These are phyloP conservation scores for Neurospora pannonica DNA, from an alignment of 495 filamentous ascomycete genomes.

Conservation along the genomic window DNA sequence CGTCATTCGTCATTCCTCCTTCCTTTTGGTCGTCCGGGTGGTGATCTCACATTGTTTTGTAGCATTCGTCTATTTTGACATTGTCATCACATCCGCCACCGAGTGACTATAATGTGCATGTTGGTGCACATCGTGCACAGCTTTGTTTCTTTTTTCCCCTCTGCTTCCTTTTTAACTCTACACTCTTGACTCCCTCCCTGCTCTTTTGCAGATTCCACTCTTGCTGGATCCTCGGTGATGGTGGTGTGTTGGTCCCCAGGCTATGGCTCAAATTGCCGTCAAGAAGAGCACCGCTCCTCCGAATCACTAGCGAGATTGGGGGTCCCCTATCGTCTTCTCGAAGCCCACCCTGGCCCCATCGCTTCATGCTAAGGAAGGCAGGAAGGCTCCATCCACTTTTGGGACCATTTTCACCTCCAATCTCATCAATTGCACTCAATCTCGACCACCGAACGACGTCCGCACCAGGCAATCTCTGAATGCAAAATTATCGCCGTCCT, in stretches of 20 bases:
- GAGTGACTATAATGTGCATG: background rate
- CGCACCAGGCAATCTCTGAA: background rate
- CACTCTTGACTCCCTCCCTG: constrained; percentile 1
- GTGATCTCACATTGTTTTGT: background rate
- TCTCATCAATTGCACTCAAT: background rate
- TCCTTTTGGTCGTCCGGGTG: background rate
- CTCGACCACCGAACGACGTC: background rate
- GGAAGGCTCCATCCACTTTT: background rate
- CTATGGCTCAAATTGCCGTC: constrained; percentile 20
- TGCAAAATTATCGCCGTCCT: background rate
- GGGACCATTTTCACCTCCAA: constrained; percentile 3
- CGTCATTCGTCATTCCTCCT: background rate
- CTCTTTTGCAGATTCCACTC: constrained; percentile 6
- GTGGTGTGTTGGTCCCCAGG: background rate
- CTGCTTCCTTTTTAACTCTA: constrained; percentile 1
- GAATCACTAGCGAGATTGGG: constrained; percentile 34
- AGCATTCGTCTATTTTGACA: background rate
- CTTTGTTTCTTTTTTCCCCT: constrained; percentile 10
- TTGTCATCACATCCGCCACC: constrained; percentile 2
- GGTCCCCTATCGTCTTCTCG: constrained; percentile 25
- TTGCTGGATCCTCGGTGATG: background rate
- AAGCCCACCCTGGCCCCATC: constrained; percentile 22
- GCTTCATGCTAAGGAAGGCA: constrained; percentile 21
- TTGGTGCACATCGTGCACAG: background rate
- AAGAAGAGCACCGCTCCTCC: constrained; percentile 16